Percentiles rank a stretch among this genome's conserved stretches.
These are phyloP conservation scores for Candida ponderosae DNA, from an alignment of 805 yeast genomes.

Conservation along the genomic window DNA sequence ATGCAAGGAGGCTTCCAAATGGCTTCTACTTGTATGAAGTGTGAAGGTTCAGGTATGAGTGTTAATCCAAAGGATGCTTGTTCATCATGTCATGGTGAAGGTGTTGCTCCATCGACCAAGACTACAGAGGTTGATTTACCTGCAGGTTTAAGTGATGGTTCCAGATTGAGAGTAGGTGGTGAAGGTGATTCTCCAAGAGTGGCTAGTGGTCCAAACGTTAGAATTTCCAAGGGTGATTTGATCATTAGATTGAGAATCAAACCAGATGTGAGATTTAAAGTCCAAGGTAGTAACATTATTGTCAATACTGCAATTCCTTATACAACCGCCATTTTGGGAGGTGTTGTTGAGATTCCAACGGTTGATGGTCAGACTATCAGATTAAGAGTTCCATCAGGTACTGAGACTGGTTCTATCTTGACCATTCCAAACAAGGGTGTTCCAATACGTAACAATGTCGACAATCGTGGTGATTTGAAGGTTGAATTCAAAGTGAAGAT, in stretches of 20 bases:
- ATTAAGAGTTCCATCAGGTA: constrained; percentile 76
- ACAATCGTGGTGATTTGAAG: constrained; percentile 72
- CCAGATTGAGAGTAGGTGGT: constrained; percentile 73
- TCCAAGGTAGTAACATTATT: constrained; percentile 61
- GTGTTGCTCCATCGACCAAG: constrained; percentile 62
- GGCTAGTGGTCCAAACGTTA: constrained; percentile 63
- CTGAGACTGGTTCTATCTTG: constrained; percentile 66
- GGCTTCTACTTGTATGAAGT: constrained; percentile 84
- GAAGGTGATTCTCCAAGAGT: constrained; percentile 88
- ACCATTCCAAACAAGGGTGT: constrained; percentile 84
- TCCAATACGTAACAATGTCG: constrained; percentile 48
- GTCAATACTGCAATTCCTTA: constrained; percentile 66
- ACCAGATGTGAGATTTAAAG: constrained; percentile 62
- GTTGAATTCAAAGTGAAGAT: constrained; percentile 67
- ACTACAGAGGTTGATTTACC: constrained; percentile 82
- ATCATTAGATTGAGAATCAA: constrained; percentile 72
- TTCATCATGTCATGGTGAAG: constrained; percentile 79
- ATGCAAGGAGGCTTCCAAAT: constrained; percentile 93
- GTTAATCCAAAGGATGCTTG: constrained; percentile 67
- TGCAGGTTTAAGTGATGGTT: constrained; percentile 80
- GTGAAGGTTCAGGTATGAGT: constrained; percentile 84
- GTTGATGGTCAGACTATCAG: constrained; percentile 71
- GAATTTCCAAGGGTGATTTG: constrained; percentile 77
- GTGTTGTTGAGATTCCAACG: constrained; percentile 85
- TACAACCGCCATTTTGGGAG: constrained; percentile 97